phyloP scores from a whole-genome alignment of 306 rosid genomes.

The Boehmeria nivea region DNA sequence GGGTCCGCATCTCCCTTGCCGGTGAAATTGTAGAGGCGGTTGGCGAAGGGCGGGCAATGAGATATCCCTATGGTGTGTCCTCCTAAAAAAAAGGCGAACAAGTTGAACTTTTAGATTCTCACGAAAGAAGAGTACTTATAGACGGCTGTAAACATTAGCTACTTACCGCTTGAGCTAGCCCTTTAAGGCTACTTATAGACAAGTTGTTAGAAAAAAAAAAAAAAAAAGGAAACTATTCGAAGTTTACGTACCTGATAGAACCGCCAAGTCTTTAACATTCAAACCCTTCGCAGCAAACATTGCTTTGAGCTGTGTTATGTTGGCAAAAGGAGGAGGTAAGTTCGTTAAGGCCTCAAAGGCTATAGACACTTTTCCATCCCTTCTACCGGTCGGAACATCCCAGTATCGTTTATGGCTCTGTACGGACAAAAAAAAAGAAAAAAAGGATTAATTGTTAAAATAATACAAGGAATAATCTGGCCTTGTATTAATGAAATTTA shows the following conservation, averaged over 20 bases:
- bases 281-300: conserved; percentile 24
- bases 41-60: conserved; percentile 23
- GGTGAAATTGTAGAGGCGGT: conserved; percentile 35
- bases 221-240: too few relatives aligned
- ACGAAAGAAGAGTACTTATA: too few relatives aligned
- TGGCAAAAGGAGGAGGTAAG: conserved; percentile 26
- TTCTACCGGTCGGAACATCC: conserved; percentile 37
- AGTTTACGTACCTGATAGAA: conserved; percentile 37
- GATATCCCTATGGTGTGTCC: conserved; percentile 35
- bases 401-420: too few relatives aligned
- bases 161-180: too few relatives aligned
- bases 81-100: conserved; percentile 11
- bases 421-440: too few relatives aligned
- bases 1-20: conserved; percentile 41
- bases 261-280: conserved; percentile 29
- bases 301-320: conserved; percentile 23
- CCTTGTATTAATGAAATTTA: too few relatives aligned
- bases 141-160: too few relatives aligned
- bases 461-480: too few relatives aligned
- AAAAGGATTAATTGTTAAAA: too few relatives aligned
- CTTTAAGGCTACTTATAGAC: too few relatives aligned
- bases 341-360: conserved; percentile 7
- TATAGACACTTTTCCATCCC: conserved; percentile 30
- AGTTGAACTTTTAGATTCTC: neutral
- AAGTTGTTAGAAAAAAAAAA: too few relatives aligned